Percentiles rank a stretch among this genome's conserved stretches.
phyloP scores from a whole-genome alignment of 306 rosid genomes.

The Comarum palustre region DNA sequence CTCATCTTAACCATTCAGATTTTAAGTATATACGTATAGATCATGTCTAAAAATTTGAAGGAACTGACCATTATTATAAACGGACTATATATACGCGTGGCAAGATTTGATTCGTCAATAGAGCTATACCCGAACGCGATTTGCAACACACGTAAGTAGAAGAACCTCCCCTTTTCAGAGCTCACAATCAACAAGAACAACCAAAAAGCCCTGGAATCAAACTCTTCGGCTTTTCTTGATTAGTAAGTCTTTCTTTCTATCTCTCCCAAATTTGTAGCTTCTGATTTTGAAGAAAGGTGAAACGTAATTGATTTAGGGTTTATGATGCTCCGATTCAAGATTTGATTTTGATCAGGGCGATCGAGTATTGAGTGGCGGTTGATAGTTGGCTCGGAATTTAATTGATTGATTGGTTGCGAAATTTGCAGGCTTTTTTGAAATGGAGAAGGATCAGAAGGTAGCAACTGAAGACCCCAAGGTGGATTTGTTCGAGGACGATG shows the following conservation, averaged over 20 bases:
- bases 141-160: background rate
- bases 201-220: background rate
- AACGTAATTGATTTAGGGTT: background rate
- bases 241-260: constrained; percentile 3
- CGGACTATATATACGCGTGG: background rate
- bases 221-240: background rate
- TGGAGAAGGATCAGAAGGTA: constrained; percentile 40
- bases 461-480: constrained; percentile 36
- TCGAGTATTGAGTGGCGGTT: background rate
- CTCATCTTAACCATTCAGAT: too few relatives aligned
- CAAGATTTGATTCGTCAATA: background rate
- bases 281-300: background rate
- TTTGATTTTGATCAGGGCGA: background rate
- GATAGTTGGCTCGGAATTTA: background rate
- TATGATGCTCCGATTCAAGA: background rate
- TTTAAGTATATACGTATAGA: too few relatives aligned
- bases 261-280: background rate
- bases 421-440: background rate
- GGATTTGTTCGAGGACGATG: constrained; percentile 43
- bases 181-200: background rate
- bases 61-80: too few relatives aligned
- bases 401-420: background rate
- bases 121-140: background rate
- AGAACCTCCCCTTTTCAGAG: background rate
- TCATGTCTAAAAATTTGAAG: too few relatives aligned